Base-by-base conservation (phyloP, 2,329 filamentous ascomycete genomes). In the Stagonosporopsis vannaccii region DNA sequence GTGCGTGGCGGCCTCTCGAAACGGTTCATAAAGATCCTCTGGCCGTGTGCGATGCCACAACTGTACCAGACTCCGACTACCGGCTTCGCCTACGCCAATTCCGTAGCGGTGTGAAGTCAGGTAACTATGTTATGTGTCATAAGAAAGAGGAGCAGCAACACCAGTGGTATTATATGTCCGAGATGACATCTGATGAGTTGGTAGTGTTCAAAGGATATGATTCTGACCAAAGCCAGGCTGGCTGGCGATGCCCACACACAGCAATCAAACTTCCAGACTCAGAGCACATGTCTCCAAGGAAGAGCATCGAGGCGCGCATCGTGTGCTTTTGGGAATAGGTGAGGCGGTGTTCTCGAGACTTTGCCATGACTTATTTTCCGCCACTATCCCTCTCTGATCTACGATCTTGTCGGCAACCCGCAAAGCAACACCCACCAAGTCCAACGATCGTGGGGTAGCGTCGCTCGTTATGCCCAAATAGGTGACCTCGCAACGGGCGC, bases 1-100 rank as follows among this genome's bases (percentile, higher is more conserved):
- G 70, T 48, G 64, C 65, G 23, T 74, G 71, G 71, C 66, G 71
- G 0, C 71, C 71, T 8, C 55, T 72, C 3, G 62, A 59, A 23
- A 63, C 52, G 0, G 57, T 73, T 13, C 42, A 39, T 13, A 63
- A 46, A 37, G 69, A 73, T 25, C 70, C 71, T 3, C 59, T 74
- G 1, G 66, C 65, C 22, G 60, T 74, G 0, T 68, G 65, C 15
- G 63, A 60, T 8, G 64, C 63, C 7, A 41, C 25, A 9, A 70
- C 43, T 15, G 61, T 63, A 26, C 59, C 52, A 1, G 65, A 68
- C 19, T 13, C 45, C 0, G 63, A 72, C 13, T 62, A 63, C 19
- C 63, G 61, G 40, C n/a, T 62, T 13, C 48, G 63, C 4, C 5
- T 61, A 19, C 33, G 66, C 3, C 52, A 62, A 7, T 67, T 66